Evolutionary conservation across 2,329 filamentous ascomycete species (phyloP).

Genomic region (Fusarium sambucinum): DNA sequence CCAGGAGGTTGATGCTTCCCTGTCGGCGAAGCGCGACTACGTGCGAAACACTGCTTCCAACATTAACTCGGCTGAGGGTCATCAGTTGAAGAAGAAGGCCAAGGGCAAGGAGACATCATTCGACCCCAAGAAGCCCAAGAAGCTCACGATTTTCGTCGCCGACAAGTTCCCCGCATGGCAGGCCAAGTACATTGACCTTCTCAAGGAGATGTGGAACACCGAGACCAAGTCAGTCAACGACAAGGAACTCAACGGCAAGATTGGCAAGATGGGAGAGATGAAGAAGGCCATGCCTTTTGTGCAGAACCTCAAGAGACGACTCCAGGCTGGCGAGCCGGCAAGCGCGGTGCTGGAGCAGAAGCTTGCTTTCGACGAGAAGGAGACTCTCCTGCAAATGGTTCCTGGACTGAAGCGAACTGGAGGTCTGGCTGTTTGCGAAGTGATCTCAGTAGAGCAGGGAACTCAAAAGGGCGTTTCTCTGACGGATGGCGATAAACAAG

Average conservation of each 20-base stretch:
- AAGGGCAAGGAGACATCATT: conserved; percentile 91
- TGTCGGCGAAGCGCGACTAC: conserved; percentile 86
- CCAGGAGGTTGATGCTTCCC: conserved; percentile 71
- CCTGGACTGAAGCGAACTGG: conserved; percentile 80
- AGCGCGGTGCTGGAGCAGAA: conserved; percentile 83
- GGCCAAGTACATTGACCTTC: conserved; percentile 85
- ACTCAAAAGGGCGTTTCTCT: conserved; percentile 72
- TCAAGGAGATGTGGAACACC: conserved; percentile 77
- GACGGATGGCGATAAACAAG: conserved; percentile 63
- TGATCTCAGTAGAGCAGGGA: conserved; percentile 78
- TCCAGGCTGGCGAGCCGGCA: conserved; percentile 76
- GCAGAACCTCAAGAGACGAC: conserved; percentile 84
- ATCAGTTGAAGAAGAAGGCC: conserved; percentile 86
- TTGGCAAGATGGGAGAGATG: conserved; percentile 87
- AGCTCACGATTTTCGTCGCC: conserved; percentile 86
- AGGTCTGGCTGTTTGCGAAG: conserved; percentile 76
- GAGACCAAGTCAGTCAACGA: conserved; percentile 75
- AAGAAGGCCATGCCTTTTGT: conserved; percentile 99
- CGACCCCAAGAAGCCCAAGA: conserved; percentile 92
- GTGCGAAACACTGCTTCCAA: conserved; percentile 80
- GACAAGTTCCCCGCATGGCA: conserved; percentile 90
- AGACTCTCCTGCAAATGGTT: conserved; percentile 81
- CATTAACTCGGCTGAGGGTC: conserved; percentile 83
- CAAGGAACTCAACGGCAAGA: conserved; percentile 81
- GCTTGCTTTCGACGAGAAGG: conserved; percentile 86